These are phyloP conservation scores for Fusarium tjaetaba DNA, from an alignment of 2,329 filamentous ascomycete species.

Conservation along the genomic window DNA sequence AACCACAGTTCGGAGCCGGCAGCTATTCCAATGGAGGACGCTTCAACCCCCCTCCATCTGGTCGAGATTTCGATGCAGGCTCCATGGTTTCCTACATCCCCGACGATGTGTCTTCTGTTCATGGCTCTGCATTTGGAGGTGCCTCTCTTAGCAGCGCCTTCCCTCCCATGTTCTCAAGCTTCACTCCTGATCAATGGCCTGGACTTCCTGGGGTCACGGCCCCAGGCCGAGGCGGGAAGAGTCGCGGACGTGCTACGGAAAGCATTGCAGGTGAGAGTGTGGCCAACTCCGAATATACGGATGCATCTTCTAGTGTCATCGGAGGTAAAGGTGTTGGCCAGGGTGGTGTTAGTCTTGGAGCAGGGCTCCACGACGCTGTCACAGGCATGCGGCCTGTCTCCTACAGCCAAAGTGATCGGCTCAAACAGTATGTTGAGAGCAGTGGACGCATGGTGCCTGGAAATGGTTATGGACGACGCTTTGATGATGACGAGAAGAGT, in stretches of 20 bases:
- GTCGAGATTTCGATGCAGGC: slow-evolving; percentile 75
- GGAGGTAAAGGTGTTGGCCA: slow-evolving; percentile 80
- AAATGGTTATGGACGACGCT: slow-evolving; percentile 75
- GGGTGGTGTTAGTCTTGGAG: slow-evolving; percentile 86
- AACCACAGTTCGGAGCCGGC: slow-evolving; percentile 67
- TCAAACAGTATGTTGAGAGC: slow-evolving; percentile 94
- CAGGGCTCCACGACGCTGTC: slow-evolving; percentile 79
- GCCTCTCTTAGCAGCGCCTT: slow-evolving; percentile 79
- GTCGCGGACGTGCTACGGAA: slow-evolving; percentile 73
- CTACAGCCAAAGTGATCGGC: slow-evolving; percentile 75
- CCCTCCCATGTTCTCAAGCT: slow-evolving; percentile 94
- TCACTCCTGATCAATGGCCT: slow-evolving; percentile 89
- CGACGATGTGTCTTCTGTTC: slow-evolving; percentile 95
- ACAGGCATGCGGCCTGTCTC: slow-evolving; percentile 70
- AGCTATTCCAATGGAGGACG: slow-evolving; percentile 55
- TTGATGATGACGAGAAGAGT: slow-evolving; percentile 95
- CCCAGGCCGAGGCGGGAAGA: slow-evolving; percentile 72
- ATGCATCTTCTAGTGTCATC: slow-evolving; percentile 81
- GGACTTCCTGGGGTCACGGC: slow-evolving; percentile 73
- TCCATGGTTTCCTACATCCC: slow-evolving; percentile 96
- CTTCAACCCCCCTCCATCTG: slow-evolving; percentile 54
- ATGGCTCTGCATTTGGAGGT: slow-evolving; percentile 89
- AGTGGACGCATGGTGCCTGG: slow-evolving; percentile 74
- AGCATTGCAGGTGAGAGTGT: slow-evolving; percentile 93
- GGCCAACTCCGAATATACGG: slow-evolving; percentile 88